Conservation (phyloP, 306 rosid genomes). For the Senna tora region DNA sequence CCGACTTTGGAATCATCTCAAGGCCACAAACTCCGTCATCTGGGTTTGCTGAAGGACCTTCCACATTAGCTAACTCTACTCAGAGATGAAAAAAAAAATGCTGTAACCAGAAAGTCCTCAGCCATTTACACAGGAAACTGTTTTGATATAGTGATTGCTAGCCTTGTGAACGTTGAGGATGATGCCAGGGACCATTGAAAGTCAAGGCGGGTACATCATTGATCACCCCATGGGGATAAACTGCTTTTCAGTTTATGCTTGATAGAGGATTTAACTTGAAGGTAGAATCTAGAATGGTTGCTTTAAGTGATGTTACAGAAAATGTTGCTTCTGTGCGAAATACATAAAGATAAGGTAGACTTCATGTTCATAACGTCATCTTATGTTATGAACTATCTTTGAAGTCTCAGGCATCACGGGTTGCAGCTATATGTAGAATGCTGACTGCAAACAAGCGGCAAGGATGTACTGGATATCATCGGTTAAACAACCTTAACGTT, state of each 20-base stretch:
- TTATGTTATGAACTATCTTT: conserved; percentile 37
- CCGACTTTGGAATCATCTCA: conserved; percentile 64
- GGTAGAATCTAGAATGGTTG: conserved; percentile 33
- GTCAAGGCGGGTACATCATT: conserved; percentile 44
- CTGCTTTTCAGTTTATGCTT: conserved; percentile 33
- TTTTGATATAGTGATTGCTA: conserved; percentile 37
- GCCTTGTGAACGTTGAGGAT: conserved; percentile 38
- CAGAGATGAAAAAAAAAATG: conserved; percentile 48
- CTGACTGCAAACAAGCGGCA: conserved; percentile 39
- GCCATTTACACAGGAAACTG: conserved; percentile 36
- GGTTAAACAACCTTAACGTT: conserved; percentile 29
- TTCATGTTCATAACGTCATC: conserved; percentile 32
- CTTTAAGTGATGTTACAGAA: conserved; percentile 32
- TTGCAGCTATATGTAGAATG: conserved; percentile 36
- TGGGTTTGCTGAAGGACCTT: conserved; percentile 56
- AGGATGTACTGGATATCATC: conserved; percentile 27
- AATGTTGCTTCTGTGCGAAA: conserved; percentile 42
- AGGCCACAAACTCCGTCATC: conserved; percentile 58
- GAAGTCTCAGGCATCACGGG: conserved; percentile 39
- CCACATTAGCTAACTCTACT: conserved; percentile 50
- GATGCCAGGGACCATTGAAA: conserved; percentile 44
- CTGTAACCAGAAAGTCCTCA: conserved; percentile 38
- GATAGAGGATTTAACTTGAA: conserved; percentile 40
- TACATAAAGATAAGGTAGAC: conserved; percentile 34
- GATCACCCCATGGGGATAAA: conserved; percentile 47